These are phyloP conservation scores for Eucalyptus marginata DNA, from an alignment of 345 rosid species.

Conservation along the genomic window DNA sequence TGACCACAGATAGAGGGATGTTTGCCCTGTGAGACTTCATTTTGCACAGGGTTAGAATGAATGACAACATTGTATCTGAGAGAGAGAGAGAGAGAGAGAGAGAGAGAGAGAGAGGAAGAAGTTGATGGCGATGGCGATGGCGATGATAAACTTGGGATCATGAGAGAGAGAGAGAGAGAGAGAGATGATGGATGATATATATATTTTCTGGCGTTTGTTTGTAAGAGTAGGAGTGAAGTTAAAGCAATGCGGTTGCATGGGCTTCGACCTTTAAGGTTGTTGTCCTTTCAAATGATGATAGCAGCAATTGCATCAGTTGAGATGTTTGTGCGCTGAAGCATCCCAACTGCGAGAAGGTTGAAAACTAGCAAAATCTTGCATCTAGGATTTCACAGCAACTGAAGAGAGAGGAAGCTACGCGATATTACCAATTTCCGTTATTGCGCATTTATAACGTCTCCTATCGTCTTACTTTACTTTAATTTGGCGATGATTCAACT, in stretches of 20 bases:
- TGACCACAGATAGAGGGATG: slow-evolving; percentile 38
- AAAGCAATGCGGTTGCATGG: slow-evolving; percentile 23
- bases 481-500: neutral
- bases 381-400: neutral
- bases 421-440: neutral
- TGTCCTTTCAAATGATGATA: neutral
- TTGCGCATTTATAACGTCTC: neutral
- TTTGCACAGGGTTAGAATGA: neutral
- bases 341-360: neutral
- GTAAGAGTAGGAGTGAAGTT: slow-evolving; percentile 62
- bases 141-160: neutral
- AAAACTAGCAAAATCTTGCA: neutral
- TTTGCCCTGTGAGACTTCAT: slow-evolving; percentile 33
- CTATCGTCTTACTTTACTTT: neutral
- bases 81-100: neutral
- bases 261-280: neutral
- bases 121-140: neutral
- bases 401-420: neutral
- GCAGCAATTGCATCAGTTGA: neutral
- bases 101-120: neutral
- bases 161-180: neutral
- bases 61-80: neutral
- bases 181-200: neutral
- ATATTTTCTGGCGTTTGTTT: neutral
- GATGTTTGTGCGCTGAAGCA: neutral